Evolutionary conservation across 441 rosid genomes (phyloP).

Genomic region (Bruguiera hainesii): DNA sequence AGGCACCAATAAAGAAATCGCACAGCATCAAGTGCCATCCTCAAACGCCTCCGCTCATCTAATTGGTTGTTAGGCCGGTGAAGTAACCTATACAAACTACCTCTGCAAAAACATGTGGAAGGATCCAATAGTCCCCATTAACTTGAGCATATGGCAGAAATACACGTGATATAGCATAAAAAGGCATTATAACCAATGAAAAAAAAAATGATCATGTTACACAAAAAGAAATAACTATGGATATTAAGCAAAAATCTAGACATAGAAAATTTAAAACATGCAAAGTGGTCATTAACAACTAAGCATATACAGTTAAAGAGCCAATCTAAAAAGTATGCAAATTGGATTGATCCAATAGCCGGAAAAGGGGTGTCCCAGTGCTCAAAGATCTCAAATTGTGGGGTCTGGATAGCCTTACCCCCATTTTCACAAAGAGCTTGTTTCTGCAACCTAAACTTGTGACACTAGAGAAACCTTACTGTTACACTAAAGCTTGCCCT

Average conservation of each 20-base stretch:
- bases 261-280: background rate
- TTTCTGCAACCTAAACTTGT: too few species aligned
- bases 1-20: slow-evolving; percentile 20
- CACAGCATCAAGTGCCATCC: slow-evolving; percentile 98
- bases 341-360: too few species aligned
- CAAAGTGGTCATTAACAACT: background rate
- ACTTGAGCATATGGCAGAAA: background rate
- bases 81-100: slow-evolving; percentile 89
- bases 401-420: too few species aligned
- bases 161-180: background rate
- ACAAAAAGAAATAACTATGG: background rate
- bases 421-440: too few species aligned
- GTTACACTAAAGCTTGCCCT: too few species aligned
- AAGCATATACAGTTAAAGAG: background rate
- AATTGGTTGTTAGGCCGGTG: slow-evolving; percentile 91
- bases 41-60: slow-evolving; percentile 88
- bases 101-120: slow-evolving; percentile 60
- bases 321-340: too few species aligned
- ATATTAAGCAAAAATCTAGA: background rate
- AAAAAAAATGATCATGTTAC: too few species aligned
- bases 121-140: slow-evolving; percentile 10
- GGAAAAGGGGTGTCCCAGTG: too few species aligned
- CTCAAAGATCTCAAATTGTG: too few species aligned
- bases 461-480: too few species aligned
- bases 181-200: too few species aligned